Conservation (phyloP, 352 stramenopile species). For the Nothophytophthora sp. region DNA sequence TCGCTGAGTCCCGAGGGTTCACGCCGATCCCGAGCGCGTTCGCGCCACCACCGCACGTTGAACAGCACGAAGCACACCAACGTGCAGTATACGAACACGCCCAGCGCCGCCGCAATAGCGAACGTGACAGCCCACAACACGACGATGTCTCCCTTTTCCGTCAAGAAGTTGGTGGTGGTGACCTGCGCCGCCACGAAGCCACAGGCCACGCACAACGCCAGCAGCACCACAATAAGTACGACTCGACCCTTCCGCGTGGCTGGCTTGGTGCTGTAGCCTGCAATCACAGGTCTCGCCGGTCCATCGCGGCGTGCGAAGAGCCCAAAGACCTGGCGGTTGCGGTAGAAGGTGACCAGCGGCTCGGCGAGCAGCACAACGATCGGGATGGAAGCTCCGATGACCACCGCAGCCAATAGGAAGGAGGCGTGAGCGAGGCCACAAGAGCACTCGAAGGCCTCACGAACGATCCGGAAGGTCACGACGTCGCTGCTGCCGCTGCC, state of each 20-base stretch:
- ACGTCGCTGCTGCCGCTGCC: constrained; percentile 11
- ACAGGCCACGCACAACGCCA: constrained; percentile 31
- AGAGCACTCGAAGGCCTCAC: constrained; percentile 44
- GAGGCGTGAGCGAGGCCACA: constrained; percentile 48
- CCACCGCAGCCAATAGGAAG: constrained; percentile 36
- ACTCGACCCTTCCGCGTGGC: constrained; percentile 41
- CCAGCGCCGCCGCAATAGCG: constrained; percentile 37
- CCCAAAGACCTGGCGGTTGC: constrained; percentile 46
- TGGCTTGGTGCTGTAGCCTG: constrained; percentile 25
- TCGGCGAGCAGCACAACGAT: constrained; percentile 42
- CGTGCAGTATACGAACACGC: constrained; percentile 48
- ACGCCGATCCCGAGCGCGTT: constrained; percentile 7
- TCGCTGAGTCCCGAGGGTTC: constrained; percentile 17
- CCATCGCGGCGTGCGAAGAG: constrained; percentile 41
- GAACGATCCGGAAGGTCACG: constrained; percentile 55
- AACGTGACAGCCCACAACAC: constrained; percentile 54
- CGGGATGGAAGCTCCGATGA: constrained; percentile 42
- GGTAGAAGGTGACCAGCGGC: constrained; percentile 65
- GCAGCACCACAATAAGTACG: constrained; percentile 30
- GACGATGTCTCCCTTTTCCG: constrained; percentile 26
- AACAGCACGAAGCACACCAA: constrained; percentile 45
- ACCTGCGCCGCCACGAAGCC: constrained; percentile 41
- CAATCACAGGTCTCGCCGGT: constrained; percentile 27
- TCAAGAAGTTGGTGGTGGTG: constrained; percentile 37
- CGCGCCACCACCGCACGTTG: constrained; percentile 39